These are phyloP conservation scores for Thelonectria blattea DNA, from an alignment of 2,329 filamentous ascomycete genomes.

Conservation along the genomic window DNA sequence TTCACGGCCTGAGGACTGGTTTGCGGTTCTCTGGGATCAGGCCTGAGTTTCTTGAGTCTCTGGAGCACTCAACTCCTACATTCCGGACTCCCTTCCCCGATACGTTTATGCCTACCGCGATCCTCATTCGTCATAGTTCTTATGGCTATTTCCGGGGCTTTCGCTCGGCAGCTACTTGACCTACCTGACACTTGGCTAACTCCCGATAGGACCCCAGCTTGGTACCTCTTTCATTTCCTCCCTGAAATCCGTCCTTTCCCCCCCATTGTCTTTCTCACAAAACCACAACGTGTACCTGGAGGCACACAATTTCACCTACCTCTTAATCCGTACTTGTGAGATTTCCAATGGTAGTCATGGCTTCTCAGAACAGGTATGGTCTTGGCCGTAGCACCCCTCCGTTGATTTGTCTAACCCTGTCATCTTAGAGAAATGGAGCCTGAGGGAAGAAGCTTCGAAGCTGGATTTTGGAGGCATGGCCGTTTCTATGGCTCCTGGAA, in stretches of 20 bases:
- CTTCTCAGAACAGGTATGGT: conserved; percentile 40
- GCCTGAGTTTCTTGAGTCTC: neutral
- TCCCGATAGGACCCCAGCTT: neutral
- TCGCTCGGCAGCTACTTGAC: neutral
- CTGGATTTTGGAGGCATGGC: conserved; percentile 63
- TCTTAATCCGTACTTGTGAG: neutral
- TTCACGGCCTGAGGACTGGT: neutral
- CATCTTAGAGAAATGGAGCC: conserved; percentile 27
- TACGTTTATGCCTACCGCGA: neutral
- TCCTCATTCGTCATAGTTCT: neutral
- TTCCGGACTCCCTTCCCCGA: no score
- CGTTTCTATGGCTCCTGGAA: conserved; percentile 73
- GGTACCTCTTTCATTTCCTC: neutral
- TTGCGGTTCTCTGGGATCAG: neutral
- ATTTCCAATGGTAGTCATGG: conserved; percentile 39
- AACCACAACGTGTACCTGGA: neutral
- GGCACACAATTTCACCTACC: neutral
- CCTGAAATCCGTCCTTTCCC: neutral
- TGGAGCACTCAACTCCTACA: neutral
- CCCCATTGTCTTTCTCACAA: neutral
- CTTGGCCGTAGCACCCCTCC: neutral
- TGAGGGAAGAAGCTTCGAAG: conserved; percentile 30
- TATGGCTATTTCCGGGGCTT: neutral
- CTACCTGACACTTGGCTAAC: neutral
- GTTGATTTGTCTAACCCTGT: conserved; percentile 22